Evolutionary conservation across 192 early-diverging fungal species (phyloP), one percentile per base, ranked within the genome.

Genomic region (Coemansia sp.): DNA sequence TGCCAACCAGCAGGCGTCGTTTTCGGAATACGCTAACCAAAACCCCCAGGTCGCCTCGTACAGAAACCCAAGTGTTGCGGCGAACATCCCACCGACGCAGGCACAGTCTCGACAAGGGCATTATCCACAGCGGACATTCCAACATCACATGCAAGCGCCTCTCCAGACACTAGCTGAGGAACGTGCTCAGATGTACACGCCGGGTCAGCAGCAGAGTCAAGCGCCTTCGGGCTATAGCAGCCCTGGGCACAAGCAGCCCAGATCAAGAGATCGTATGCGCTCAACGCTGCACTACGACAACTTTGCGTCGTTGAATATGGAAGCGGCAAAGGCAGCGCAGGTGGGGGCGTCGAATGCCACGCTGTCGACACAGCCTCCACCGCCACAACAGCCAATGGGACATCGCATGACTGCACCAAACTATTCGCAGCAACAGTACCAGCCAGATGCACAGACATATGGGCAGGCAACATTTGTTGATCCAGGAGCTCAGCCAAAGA

Each of bases 241-340:
- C 11, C 70, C 76, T 17, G 76, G 76, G 2, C 62, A 79, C 50
- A 79, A 79, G 64, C 76, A 72, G 54, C 76, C 76, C 23, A 62
- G 76, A 33, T 79, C 76, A 27, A 47, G 76, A 47, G 76, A 79
- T 50, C 76, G 76, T 8, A 72, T 79, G 76, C 76, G 76, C 36
- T 79, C 76, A 22, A 79, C 76, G 2, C 65, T 79, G 55, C 70
- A 79, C 50, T 63, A 79, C 41, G 70, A 73, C 57, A 59, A 22
- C 56, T 61, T 73, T 41, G 27, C 76, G n/a, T 42, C 64, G 23
- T n/a, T 61, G 38, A 55, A 40, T 9, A 8, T 53, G 20, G 48
- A 70, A 48, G 56, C 68, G 53, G 62, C 50, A 33, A 28, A 23
- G 53, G 42, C 23, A 23, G 33, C 61, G 22, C 47, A 33, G 31